phyloP scores from a whole-genome alignment of 257 asterid genomes.

The Ballota nigra region DNA sequence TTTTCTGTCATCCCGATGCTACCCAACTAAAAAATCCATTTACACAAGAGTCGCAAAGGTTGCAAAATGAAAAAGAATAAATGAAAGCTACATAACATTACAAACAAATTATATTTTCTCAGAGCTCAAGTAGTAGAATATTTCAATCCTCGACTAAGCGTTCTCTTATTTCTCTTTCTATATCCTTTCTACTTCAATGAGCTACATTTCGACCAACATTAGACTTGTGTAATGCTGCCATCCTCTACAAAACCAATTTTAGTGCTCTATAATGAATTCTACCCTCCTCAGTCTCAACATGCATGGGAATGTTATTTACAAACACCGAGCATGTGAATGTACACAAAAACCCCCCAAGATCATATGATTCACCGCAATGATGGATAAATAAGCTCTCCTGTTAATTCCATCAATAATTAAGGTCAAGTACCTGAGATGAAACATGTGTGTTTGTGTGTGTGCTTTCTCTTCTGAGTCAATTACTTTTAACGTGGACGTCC shows the following conservation, averaged over 20 bases:
- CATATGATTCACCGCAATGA: neutral
- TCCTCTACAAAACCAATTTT: neutral
- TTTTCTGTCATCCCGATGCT: neutral
- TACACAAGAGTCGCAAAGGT: neutral
- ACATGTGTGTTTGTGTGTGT: neutral
- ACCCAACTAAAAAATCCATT: neutral
- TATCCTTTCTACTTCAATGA: neutral
- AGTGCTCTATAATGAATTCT: neutral
- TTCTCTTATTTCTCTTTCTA: neutral
- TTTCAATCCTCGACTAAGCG: neutral
- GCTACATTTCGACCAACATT: neutral
- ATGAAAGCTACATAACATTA: neutral
- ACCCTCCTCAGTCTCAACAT: neutral
- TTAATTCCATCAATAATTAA: neutral
- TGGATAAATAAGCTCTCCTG: neutral
- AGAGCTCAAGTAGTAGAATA: neutral
- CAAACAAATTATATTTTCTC: neutral
- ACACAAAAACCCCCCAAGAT: neutral
- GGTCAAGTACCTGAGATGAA: neutral
- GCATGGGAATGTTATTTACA: neutral
- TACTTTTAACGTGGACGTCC: conserved; percentile 33
- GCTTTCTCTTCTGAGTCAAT: neutral
- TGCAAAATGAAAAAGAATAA: neutral
- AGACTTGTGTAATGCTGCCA: neutral
- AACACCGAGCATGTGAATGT: neutral